A percentile compares a stretch with the other conserved stretches of the same genome.
phyloP scores from a whole-genome alignment of 257 asterid species.

The Salvia hispanica region DNA sequence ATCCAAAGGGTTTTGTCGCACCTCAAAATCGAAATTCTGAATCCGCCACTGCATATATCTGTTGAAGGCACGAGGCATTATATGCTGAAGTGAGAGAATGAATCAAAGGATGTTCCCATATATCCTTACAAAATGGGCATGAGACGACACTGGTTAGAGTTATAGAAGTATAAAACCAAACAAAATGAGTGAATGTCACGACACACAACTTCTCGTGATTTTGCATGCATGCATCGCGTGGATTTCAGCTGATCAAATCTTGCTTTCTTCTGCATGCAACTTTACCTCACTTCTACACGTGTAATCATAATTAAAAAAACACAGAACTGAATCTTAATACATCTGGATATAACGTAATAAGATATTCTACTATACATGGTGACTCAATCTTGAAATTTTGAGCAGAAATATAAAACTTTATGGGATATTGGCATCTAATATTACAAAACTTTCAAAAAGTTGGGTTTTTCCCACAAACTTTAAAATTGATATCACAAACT shows the following conservation, averaged over 20 bases:
- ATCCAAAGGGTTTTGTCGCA: too few relatives aligned
- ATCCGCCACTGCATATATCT: too few relatives aligned
- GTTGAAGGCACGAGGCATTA: not conserved
- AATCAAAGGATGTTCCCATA: not conserved
- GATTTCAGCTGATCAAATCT: constrained; percentile 3
- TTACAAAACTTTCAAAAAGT: too few relatives aligned
- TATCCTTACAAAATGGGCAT: not conserved
- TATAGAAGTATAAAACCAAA: not conserved
- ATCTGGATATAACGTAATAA: too few relatives aligned
- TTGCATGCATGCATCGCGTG: constrained; percentile 20
- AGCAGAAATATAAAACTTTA: too few relatives aligned
- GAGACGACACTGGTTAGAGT: constrained; percentile 4
- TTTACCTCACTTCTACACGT: not conserved
- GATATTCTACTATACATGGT: too few relatives aligned
- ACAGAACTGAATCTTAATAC: too few relatives aligned
- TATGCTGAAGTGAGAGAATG: not conserved
- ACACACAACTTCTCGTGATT: not conserved
- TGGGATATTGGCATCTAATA: too few relatives aligned
- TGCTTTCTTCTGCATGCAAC: not conserved
- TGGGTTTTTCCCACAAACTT: too few relatives aligned
- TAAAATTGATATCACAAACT: too few relatives aligned
- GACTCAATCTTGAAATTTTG: too few relatives aligned
- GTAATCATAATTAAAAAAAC: not conserved
- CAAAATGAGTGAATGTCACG: not conserved
- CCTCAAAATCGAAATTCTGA: too few relatives aligned